phyloP scores from a whole-genome alignment of 345 rosid genomes.

The Balakata baccata region DNA sequence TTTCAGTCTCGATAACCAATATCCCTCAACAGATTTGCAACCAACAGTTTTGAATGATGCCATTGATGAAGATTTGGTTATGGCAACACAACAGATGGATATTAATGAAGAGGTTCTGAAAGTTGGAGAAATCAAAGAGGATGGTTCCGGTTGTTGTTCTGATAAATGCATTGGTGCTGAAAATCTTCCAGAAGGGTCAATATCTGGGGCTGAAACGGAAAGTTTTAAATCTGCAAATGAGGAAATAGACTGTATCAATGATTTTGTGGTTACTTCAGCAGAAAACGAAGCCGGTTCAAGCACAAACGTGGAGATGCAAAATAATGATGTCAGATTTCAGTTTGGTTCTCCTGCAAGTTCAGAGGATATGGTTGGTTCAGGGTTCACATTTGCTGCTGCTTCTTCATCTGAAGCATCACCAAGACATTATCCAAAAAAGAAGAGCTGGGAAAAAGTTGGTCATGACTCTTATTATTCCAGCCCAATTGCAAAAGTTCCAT shows the following conservation, averaged over 20 bases:
- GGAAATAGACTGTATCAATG: slow-evolving; percentile 58
- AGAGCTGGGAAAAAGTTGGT: slow-evolving; percentile 40
- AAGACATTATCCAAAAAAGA: slow-evolving; percentile 49
- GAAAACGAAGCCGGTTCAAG: slow-evolving; percentile 65
- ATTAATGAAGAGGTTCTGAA: slow-evolving; percentile 43
- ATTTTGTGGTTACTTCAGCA: slow-evolving; percentile 43
- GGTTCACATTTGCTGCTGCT: slow-evolving; percentile 71
- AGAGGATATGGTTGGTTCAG: slow-evolving; percentile 40
- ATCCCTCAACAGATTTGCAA: slow-evolving; percentile 34
- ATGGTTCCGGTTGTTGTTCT: slow-evolving; percentile 26
- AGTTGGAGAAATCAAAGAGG: slow-evolving; percentile 31
- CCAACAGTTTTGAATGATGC: slow-evolving; percentile 35
- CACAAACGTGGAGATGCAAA: slow-evolving; percentile 41
- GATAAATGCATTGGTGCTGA: slow-evolving; percentile 38
- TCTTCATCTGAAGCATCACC: slow-evolving; percentile 46
- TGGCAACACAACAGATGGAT: slow-evolving; percentile 60
- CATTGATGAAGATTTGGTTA: slow-evolving; percentile 55
- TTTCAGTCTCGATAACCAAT: slow-evolving; percentile 33
- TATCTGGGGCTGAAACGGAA: slow-evolving; percentile 81
- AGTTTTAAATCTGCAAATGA: slow-evolving; percentile 85
- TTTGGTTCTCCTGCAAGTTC: slow-evolving; percentile 34
- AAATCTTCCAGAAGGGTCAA: slow-evolving; percentile 43
- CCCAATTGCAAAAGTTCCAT: slow-evolving; percentile 36
- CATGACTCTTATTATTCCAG: slow-evolving; percentile 35
- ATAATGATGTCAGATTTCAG: slow-evolving; percentile 38